Evolutionary conservation across 73 alveolate genomes (phyloP).

Genomic region (Effrenium voratum): DNA sequence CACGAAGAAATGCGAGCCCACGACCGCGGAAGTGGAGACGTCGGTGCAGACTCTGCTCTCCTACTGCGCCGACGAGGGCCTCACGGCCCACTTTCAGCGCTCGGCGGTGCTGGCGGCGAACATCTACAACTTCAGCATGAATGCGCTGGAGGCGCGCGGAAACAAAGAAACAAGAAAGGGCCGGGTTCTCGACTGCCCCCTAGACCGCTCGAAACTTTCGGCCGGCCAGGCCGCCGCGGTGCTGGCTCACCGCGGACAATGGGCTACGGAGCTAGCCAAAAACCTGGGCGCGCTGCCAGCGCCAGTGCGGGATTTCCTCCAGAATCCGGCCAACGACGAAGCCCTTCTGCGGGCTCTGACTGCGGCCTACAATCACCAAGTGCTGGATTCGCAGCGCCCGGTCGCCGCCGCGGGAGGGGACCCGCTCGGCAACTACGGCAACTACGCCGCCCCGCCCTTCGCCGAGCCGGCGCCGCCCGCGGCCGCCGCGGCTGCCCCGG

Average conservation of each 20-base stretch:
- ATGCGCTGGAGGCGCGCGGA: too few species aligned
- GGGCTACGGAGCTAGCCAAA: background rate
- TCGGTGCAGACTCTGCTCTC: background rate
- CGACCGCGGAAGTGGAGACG: background rate
- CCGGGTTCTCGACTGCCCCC: too few species aligned
- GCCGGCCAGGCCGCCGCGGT: background rate
- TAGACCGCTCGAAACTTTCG: too few species aligned
- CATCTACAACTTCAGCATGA: background rate
- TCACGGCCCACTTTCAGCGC: background rate
- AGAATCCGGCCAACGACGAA: background rate
- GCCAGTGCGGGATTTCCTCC: background rate
- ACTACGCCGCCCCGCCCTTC: too few species aligned
- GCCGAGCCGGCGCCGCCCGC: background rate
- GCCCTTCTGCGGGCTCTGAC: background rate
- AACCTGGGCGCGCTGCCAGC: background rate
- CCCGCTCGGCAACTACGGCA: too few species aligned
- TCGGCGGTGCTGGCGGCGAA: background rate
- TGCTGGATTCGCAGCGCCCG: background rate
- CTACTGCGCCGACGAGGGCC: background rate
- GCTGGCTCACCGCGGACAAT: background rate
- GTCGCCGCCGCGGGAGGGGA: background rate
- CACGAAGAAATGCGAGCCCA: background rate
- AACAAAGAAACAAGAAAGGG: too few species aligned
- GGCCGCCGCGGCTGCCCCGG: background rate
- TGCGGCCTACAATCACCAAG: background rate